These are phyloP conservation scores for Microcyclospora pomicola DNA, from an alignment of 2,329 filamentous ascomycete species.

Conservation along the genomic window DNA sequence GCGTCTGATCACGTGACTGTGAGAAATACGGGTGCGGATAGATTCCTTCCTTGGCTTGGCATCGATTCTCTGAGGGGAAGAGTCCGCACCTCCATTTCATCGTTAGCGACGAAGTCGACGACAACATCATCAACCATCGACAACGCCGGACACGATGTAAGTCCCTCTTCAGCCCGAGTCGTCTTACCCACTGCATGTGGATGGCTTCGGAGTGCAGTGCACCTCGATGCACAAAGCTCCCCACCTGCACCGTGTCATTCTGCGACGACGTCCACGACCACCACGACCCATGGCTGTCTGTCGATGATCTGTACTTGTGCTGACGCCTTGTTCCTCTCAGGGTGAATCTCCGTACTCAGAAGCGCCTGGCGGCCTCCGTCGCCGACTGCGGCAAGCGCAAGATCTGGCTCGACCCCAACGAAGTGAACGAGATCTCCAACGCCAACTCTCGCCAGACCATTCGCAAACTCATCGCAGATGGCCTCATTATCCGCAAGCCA, in stretches of 20 bases:
- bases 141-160: conserved; percentile 18
- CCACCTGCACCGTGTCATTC: not conserved
- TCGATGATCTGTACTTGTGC: conserved; percentile 5
- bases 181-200: too few species aligned
- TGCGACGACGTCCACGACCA: conserved; percentile 3
- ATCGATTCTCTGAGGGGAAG: too few species aligned
- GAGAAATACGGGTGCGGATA: too few species aligned
- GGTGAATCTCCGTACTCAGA: conserved; percentile 99
- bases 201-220: too few species aligned
- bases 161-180: conserved; percentile 2
- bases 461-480: conserved; percentile 99
- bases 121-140: conserved; percentile 13
- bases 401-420: conserved; percentile 99
- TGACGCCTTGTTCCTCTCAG: conserved; percentile 38
- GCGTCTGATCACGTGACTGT: too few species aligned
- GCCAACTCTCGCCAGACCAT: conserved; percentile 99
- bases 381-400: conserved; percentile 99
- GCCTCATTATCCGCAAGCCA: conserved; percentile 99
- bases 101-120: not conserved
- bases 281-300: conserved; percentile 1
- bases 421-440: conserved; percentile 98
- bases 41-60: too few species aligned
- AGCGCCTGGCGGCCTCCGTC: conserved; percentile 97
- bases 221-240: too few species aligned
- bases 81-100: not conserved